Conservation (phyloP, 148 eudicot species). For the Rhododendron ovatum region DNA sequence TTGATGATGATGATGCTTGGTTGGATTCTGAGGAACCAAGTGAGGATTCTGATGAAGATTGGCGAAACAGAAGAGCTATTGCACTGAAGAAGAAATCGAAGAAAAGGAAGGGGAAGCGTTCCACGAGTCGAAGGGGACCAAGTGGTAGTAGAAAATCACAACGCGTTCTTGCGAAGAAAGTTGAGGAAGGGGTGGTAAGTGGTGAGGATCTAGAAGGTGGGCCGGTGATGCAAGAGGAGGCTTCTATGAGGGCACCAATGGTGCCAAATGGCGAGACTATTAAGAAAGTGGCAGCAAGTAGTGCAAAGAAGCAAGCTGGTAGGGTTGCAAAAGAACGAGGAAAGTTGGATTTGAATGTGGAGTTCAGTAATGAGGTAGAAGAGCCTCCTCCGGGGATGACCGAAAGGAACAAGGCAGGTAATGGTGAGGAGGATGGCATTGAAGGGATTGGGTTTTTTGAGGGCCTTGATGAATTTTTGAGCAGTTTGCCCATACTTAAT, state of each 20-base stretch:
- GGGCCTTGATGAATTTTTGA: constrained; percentile 62
- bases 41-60: constrained; percentile 60
- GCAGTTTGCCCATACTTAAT: constrained; percentile 53
- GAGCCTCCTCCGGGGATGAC: constrained; percentile 40
- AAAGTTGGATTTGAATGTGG: constrained; percentile 62
- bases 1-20: constrained; percentile 41
- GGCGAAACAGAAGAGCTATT: constrained; percentile 29
- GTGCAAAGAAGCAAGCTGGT: constrained; percentile 9
- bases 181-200: neutral
- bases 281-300: neutral
- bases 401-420: constrained; percentile 16
- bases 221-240: constrained; percentile 1
- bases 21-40: constrained; percentile 44
- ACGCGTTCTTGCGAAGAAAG: neutral
- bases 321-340: constrained; percentile 38
- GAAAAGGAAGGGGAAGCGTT: constrained; percentile 20
- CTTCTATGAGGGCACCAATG: neutral
- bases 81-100: constrained; percentile 31
- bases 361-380: constrained; percentile 55
- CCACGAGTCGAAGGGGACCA: neutral
- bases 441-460: constrained; percentile 64
- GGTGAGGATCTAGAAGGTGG: constrained; percentile 12
- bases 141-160: neutral
- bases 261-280: constrained; percentile 1
- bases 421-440: constrained; percentile 41